These are phyloP conservation scores for Xylariaceae sp. DNA, from an alignment of 2,329 filamentous ascomycete genomes.

Conservation along the genomic window DNA sequence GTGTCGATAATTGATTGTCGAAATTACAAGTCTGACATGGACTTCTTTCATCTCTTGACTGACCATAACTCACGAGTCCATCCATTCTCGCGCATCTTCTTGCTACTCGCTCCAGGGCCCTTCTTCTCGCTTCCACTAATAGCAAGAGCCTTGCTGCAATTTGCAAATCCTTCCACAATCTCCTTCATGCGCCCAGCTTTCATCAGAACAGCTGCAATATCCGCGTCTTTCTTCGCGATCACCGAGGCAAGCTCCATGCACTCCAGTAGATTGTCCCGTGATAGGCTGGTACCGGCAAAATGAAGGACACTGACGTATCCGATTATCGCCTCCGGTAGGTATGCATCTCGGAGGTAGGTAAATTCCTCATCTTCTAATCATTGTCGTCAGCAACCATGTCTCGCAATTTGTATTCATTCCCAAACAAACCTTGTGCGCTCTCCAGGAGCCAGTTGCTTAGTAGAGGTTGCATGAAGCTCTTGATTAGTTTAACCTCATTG, in stretches of 20 bases:
- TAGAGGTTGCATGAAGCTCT: conserved; percentile 56
- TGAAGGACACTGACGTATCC: conserved; percentile 80
- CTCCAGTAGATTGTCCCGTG: conserved; percentile 72
- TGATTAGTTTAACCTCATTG: conserved; percentile 50
- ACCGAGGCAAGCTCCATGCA: conserved; percentile 80
- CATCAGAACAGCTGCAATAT: conserved; percentile 62
- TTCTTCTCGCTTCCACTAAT: conserved; percentile 54
- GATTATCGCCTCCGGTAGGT: conserved; percentile 81
- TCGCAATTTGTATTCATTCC: background rate
- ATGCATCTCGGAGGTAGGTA: conserved; percentile 64
- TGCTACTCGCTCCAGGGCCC: conserved; percentile 45
- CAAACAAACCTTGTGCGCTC: conserved; percentile 49
- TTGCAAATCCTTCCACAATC: conserved; percentile 71
- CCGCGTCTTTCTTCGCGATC: conserved; percentile 67
- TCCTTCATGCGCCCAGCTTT: conserved; percentile 67
- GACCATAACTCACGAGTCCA: conserved; percentile 63
- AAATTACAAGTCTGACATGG: background rate
- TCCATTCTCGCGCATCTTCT: conserved; percentile 58
- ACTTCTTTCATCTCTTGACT: conserved; percentile 39
- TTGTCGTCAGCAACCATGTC: conserved; percentile 9
- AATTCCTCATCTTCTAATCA: conserved; percentile 56
- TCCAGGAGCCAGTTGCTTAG: conserved; percentile 60
- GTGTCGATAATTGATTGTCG: background rate
- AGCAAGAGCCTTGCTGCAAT: conserved; percentile 68
- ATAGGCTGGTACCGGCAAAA: conserved; percentile 69